A percentile compares a stretch with the other conserved stretches of the same genome.
Evolutionary conservation across 768 basidiomycete genomes (phyloP).

Genomic region (Leccinum subgranulosum): DNA sequence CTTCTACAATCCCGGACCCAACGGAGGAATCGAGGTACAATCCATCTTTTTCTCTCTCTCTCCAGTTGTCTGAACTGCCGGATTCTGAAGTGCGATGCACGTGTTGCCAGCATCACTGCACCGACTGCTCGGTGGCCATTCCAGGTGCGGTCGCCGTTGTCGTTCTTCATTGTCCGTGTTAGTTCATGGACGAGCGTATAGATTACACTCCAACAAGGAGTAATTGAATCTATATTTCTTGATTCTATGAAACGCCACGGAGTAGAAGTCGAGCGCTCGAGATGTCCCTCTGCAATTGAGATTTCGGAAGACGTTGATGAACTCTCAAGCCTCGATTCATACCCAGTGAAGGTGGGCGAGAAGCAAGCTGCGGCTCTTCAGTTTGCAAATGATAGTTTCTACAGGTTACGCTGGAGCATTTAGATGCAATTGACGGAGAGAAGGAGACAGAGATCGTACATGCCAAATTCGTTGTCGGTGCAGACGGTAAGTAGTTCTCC

Average conservation of each 20-base stretch:
- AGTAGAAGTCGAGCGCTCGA: constrained; percentile 36
- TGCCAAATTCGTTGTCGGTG: constrained; percentile 36
- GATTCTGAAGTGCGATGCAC: constrained; percentile 51
- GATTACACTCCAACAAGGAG: constrained; percentile 40
- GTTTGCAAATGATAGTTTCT: not conserved
- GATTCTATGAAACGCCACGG: constrained; percentile 35
- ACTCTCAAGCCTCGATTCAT: constrained; percentile 30
- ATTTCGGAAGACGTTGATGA: constrained; percentile 36
- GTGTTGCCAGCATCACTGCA: constrained; percentile 59
- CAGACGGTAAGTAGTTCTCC: constrained; percentile 27
- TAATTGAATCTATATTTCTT: constrained; percentile 41
- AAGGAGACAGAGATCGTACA: constrained; percentile 30
- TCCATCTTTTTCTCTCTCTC: not conserved
- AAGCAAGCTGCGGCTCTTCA: not conserved
- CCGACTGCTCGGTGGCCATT: constrained; percentile 68
- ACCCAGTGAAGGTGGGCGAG: constrained; percentile 30
- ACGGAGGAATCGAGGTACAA: constrained; percentile 61
- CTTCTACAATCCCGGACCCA: constrained; percentile 65
- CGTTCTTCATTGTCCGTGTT: not conserved
- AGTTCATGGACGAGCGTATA: constrained; percentile 5
- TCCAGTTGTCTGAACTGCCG: not conserved
- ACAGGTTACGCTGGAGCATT: constrained; percentile 24
- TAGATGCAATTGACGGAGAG: constrained; percentile 27
- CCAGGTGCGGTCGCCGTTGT: constrained; percentile 41
- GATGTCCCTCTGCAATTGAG: constrained; percentile 30